Evolutionary conservation across 129 eudicot genomes (phyloP), one percentile per base, ranked within the genome.

Genomic region (Artemisia argyi): DNA sequence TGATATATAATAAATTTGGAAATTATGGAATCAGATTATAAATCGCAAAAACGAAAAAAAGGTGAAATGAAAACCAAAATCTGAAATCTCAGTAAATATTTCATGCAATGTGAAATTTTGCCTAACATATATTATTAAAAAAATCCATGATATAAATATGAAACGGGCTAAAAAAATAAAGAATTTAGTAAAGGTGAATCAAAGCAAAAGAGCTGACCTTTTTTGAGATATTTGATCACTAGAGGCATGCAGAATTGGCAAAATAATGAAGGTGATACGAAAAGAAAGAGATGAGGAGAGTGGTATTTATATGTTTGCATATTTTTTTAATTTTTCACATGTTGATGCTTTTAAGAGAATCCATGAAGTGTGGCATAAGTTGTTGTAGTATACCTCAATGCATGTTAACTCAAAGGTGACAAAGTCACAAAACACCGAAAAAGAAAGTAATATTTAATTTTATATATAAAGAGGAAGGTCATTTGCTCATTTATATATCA

Each of bases 271-370:
- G 66, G 73, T 69, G 50, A 28, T 52, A 69, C 53, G 51, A 69
- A 15, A 8, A 60, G 3, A 60, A 60, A 61, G 26, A 63, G 26
- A 61, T 32, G 76, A 9, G 24, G 42, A 58, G 57, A 58, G 17
- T 57, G 57, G 47, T 72, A 56, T 70, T 44, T 71, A 71, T 71
- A n/a, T n/a, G n/a, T n/a, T n/a, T n/a, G n/a, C n/a, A n/a, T n/a
- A n/a, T n/a, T n/a, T n/a, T n/a, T 54, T 54, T 35, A 12, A 35
- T 35, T 63, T 63, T 42, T 71, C 57, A 58, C 76, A 72, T 72
- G 76, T 72, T 72, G 44, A 72, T 72, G 67, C 76, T 72, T 72
- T 72, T 72, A 22, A 59, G 76, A 71, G 75, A 56, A 72, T 58
- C 46, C 58, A 44, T 72, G 55, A 72, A 72, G 76, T 72, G 58